Evolutionary conservation across 805 yeast species (phyloP).

Genomic region (Lipomyces oligophaga): DNA sequence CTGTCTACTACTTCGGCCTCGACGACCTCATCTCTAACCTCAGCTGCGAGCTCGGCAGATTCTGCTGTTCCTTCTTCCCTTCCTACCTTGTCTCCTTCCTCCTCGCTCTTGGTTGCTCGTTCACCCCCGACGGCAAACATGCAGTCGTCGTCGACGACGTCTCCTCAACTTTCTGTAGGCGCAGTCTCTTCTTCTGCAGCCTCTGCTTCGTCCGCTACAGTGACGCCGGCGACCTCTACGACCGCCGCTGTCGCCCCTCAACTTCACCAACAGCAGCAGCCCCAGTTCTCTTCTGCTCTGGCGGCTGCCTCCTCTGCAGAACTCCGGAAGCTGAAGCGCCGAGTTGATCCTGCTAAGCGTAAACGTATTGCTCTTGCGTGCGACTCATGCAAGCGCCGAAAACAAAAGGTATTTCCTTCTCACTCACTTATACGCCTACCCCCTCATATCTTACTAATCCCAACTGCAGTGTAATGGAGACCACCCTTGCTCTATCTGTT

Average conservation of each 20-base stretch:
- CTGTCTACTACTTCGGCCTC: neutral
- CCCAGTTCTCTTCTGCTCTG: neutral
- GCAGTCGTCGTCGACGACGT: neutral
- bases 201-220: too few relatives aligned
- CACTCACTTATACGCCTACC: neutral
- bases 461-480: constrained; percentile 5
- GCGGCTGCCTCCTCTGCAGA: constrained; percentile 20
- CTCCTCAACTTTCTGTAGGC: neutral
- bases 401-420: constrained; percentile 32
- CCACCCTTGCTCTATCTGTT: constrained; percentile 40
- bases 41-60: neutral
- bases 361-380: constrained; percentile 49
- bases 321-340: constrained; percentile 26
- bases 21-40: neutral
- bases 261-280: neutral
- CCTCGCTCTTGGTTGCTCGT: neutral
- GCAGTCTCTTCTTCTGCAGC: too few relatives aligned
- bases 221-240: neutral
- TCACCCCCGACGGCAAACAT: neutral
- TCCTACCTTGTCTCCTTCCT: neutral
- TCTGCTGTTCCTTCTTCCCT: neutral
- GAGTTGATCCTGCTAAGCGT: constrained; percentile 33
- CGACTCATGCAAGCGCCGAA: constrained; percentile 46
- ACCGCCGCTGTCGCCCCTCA: neutral
- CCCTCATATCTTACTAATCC: neutral